Base-by-base conservation (phyloP, 345 rosid genomes). In the Boechera stricta region DNA sequence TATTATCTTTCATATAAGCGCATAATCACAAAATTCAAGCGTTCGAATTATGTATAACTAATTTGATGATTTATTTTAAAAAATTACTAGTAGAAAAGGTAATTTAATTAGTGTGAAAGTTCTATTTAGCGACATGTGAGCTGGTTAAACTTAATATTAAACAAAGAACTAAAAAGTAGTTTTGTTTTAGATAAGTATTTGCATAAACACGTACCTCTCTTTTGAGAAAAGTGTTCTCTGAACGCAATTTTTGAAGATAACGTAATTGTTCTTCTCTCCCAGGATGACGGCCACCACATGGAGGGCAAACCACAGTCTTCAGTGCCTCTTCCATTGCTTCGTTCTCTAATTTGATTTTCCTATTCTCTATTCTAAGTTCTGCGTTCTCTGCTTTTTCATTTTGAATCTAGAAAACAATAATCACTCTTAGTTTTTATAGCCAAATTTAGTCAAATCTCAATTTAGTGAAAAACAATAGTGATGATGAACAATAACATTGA, bases 281-380 rank as follows among this genome's bases (percentile, higher is more conserved):
- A 15, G 66, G 72, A 3, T 82, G 87, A 3, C 90, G 90, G n/a
- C 96, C 96, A 10, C 94, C 92, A 48, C 97, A 93, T 47, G 88
- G 65, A 33, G 89, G 88, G 62, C 98, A 91, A 8, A 82, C 65
- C 56, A 86, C 87, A 31, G 77, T 87, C 67, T 82, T 85, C 16
- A 94, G 48, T 5, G 96, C 90, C 71, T 85, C 89, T 70, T 64
- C 66, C 9, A 91, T 80, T 0, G 83, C 83, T 0, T 80, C 67
- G 45, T 91, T 94, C 41, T 91, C 96, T 16, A 73, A 74, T 32
- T 61, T 79, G 1, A 91, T 82, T 47, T 77, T 82, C 45, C 85
- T 85, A 26, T 91, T 93, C 53, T 90, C 93, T 1, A 75, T 59
- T 28, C 89, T 82, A 31, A 94, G 86, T 51, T 63, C 21, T 13